phyloP scores from a whole-genome alignment of 164 flowering plant genomes.

The Protea cynaroides region DNA sequence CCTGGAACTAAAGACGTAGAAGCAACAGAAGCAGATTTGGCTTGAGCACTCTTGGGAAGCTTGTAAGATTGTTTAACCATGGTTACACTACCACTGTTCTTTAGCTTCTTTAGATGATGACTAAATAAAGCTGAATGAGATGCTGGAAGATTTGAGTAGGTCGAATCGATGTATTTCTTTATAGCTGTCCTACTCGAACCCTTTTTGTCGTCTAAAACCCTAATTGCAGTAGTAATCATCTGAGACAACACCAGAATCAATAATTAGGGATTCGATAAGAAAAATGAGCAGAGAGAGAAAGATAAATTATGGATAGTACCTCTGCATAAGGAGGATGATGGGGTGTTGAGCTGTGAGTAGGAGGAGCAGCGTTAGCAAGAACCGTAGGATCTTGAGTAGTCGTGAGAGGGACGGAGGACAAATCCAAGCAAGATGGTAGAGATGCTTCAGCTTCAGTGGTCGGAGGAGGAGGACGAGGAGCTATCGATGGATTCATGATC shows the following conservation, averaged over 20 bases:
- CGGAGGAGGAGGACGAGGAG: not conserved
- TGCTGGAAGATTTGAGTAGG: constrained; percentile 39
- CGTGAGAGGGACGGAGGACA: not conserved
- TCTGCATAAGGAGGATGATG: constrained; percentile 36
- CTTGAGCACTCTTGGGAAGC: constrained; percentile 33
- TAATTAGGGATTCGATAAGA: constrained; percentile 8
- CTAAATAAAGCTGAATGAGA: constrained; percentile 49
- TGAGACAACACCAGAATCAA: constrained; percentile 38
- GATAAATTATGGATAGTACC: constrained; percentile 16
- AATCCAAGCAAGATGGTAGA: not conserved
- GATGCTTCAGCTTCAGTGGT: not conserved
- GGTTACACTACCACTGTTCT: constrained; percentile 35
- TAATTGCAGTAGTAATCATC: constrained; percentile 63
- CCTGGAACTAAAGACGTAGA: too few species aligned
- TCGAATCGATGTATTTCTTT: constrained; percentile 44
- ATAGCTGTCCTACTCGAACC: constrained; percentile 67
- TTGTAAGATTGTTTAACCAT: constrained; percentile 60
- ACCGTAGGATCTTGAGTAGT: constrained; percentile 9
- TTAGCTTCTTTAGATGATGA: constrained; percentile 49
- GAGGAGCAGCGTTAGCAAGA: constrained; percentile 15
- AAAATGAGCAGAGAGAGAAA: not conserved
- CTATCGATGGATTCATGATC: too few species aligned
- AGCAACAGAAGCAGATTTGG: too few species aligned
- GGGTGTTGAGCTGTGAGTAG: constrained; percentile 1
- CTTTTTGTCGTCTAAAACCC: constrained; percentile 36